Evolutionary conservation across 345 rosid species (phyloP).

Genomic region (Melaleuca alternifolia): DNA sequence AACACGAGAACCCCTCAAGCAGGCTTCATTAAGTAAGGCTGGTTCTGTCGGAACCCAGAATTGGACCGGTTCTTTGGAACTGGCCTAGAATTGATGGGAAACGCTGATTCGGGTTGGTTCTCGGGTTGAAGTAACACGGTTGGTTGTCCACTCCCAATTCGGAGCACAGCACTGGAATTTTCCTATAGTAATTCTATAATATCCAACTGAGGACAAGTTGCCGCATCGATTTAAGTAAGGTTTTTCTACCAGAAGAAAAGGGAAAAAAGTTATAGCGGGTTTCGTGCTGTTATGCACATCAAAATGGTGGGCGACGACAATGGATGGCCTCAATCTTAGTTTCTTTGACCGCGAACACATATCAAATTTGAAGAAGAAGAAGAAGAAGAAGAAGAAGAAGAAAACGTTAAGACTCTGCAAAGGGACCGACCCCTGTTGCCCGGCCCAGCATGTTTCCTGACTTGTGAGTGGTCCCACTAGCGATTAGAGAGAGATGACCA

Average conservation of each 20-base stretch:
- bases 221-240: neutral
- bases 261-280: neutral
- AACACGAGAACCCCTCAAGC: neutral
- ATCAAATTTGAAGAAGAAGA: neutral
- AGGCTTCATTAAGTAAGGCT: neutral
- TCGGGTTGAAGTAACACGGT: neutral
- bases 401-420: neutral
- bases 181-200: neutral
- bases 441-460: neutral
- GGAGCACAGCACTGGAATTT: neutral
- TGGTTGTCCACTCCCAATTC: neutral
- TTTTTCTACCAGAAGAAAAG: neutral
- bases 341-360: neutral
- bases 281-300: neutral
- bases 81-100: neutral
- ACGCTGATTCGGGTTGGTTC: neutral
- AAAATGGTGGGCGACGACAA: neutral
- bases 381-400: no score
- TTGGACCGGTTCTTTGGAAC: neutral
- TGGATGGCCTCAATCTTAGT: neutral
- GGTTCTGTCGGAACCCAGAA: neutral
- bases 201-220: neutral
- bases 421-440: neutral
- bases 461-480: neutral
- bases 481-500: neutral